phyloP scores from a whole-genome alignment of 2,329 filamentous ascomycete genomes.

The Coleophoma crateriformis region DNA sequence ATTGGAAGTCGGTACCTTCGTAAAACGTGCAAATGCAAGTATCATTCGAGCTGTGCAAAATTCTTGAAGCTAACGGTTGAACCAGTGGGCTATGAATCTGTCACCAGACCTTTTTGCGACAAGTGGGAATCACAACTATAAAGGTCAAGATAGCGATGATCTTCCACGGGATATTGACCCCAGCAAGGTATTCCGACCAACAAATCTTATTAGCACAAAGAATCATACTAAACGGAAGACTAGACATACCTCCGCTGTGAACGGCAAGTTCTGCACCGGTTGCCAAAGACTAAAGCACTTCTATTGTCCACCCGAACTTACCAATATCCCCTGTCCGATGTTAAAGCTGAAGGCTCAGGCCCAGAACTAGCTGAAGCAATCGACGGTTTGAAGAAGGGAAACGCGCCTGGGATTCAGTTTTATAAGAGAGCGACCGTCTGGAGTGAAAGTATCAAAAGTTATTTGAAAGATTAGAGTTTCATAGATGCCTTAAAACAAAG shows the following conservation, averaged over 20 bases:
- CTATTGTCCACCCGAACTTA: conserved; percentile 61
- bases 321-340: conserved; percentile 45
- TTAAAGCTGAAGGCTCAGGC: conserved; percentile 50
- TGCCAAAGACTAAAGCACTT: conserved; percentile 46
- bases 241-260: conserved; percentile 47
- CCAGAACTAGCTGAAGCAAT: conserved; percentile 49
- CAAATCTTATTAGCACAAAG: too few relatives aligned
- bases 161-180: too few relatives aligned
- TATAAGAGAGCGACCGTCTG: conserved; percentile 44
- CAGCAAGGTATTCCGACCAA: too few relatives aligned
- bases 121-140: conserved; percentile 35
- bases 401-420: conserved; percentile 48
- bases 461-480: conserved; percentile 7
- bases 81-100: conserved; percentile 37
- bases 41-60: too few relatives aligned
- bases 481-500: too few relatives aligned
- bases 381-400: conserved; percentile 52
- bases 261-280: conserved; percentile 54
- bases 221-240: too few relatives aligned
- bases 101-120: conserved; percentile 30
- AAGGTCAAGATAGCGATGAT: conserved; percentile 24
- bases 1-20: conserved; percentile 45
- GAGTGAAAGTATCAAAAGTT: conserved; percentile 22
- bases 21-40: conserved; percentile 45
- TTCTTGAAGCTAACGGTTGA: too few relatives aligned